Conservation (phyloP, 495 filamentous ascomycete species). For the Annulohypoxylon stygium region DNA sequence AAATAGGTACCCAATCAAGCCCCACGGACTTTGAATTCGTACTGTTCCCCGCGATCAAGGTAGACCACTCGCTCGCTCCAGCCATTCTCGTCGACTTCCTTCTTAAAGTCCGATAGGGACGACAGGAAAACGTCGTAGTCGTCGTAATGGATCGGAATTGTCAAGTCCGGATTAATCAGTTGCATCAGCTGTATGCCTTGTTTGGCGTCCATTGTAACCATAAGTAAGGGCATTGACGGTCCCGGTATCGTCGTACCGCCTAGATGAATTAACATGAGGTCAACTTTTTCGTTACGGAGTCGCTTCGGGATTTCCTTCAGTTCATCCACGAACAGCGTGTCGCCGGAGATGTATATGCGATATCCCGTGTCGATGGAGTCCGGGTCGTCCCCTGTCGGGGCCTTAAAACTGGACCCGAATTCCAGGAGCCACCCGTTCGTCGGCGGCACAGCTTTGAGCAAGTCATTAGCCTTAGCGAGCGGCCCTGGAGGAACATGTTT, state of each 20-base stretch:
- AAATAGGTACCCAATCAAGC: slow-evolving; percentile 7
- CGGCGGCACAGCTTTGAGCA: slow-evolving; percentile 73
- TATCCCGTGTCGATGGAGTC: slow-evolving; percentile 64
- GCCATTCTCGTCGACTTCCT: slow-evolving; percentile 65
- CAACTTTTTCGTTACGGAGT: slow-evolving; percentile 63
- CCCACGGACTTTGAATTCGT: slow-evolving; percentile 64
- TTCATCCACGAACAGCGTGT: slow-evolving; percentile 76
- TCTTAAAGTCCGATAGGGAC: slow-evolving; percentile 71
- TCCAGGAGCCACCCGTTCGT: slow-evolving; percentile 82
- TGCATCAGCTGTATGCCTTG: slow-evolving; percentile 72
- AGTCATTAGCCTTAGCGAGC: slow-evolving; percentile 66
- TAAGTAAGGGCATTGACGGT: slow-evolving; percentile 67
- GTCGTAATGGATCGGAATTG: slow-evolving; percentile 78
- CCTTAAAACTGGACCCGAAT: slow-evolving; percentile 61
- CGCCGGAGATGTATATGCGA: slow-evolving; percentile 78
- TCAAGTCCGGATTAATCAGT: slow-evolving; percentile 72
- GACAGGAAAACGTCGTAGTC: slow-evolving; percentile 75
- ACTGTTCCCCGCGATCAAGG: slow-evolving; percentile 72
- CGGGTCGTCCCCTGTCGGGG: slow-evolving; percentile 29
- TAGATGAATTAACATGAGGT: slow-evolving; percentile 77
- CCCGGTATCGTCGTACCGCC: slow-evolving; percentile 76
- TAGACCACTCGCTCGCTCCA: slow-evolving; percentile 68
- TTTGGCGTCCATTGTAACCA: slow-evolving; percentile 80
- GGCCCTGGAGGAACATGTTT: slow-evolving; percentile 72
- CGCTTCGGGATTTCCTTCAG: slow-evolving; percentile 68